Evolutionary conservation across 371 early-diverging fungal genomes (phyloP), one percentile per base, ranked within the genome.

Genomic region (Gilbertella persicaria): DNA sequence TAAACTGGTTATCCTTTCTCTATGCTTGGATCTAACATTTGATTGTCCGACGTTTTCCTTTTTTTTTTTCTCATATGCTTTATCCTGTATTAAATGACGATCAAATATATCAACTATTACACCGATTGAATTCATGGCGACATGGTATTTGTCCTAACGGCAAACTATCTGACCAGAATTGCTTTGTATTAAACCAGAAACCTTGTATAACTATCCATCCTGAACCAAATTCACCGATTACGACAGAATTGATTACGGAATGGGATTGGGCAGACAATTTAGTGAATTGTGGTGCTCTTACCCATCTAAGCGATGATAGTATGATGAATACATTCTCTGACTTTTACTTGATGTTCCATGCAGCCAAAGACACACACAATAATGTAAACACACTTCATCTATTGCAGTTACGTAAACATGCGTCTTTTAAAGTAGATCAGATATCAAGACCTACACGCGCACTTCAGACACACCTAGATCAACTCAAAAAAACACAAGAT

Each of bases 91-190:
- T 71, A 28, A 44, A 59, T 48, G 16, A 24, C 24, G 58, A 48
- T 13, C 26, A 57, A 20, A 71, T 58, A 8, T 52, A 65, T 44
- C 20, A 44, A 4, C 45, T 74, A 17, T 30, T 74, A 25, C 23
- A 52, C 12, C 56, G 67, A 19, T 39, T 69, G 14, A 30, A 40
- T 10, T 50, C 56, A 26, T 76, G 77, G 77, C 60, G 63, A 29
- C 47, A 50, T 46, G 77, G 63, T 13, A 71, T 76, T 8, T 50
- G 60, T 14, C 69, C 73, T 2, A 61, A 64, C 10, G 77, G 77
- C 14, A 45, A 41, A 20, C 30, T 70, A 9, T 65, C 71, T 12
- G 48, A 46, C 5, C 40, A 66, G 19, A 51, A 64, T 1, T 67
- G 70, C 28, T 75, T 75, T 35, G 70, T 69, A 9, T 46, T 67